Evolutionary conservation across 306 rosid genomes (phyloP), one percentile per base, ranked within the genome.

Genomic region (Mucuna pruriens): DNA sequence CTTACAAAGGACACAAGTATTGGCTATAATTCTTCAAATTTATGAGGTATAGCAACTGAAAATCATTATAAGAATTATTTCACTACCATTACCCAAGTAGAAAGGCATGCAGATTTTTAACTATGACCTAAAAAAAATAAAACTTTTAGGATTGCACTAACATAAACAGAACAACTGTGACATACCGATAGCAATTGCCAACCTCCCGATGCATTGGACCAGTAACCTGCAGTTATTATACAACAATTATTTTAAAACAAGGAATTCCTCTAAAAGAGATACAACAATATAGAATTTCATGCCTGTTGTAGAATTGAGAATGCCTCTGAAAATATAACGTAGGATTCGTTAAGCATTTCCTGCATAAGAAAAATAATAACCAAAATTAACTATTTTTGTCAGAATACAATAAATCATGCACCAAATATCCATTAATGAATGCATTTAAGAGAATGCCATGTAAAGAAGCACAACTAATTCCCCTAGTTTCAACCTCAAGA

Each of bases 161-260:
- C 0, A 23, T 3, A 42, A 51, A 42, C 9, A 19, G 10, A 16
- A 82, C 19, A 84, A 15, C 64, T 70, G 79, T 74, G 58, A 67
- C 79, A 63, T 81, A 93, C 98, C 97, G 93, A 77, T 95, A 91
- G 77, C 98, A 94, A 68, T 89, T 94, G 16, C 97, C 98, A 85
- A 90, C 98, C 80, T 94, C 98, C 45, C 95, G 89, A 86, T 94
- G 98, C 97, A 94, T 91, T 42, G 95, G 95, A 17, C 97, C 98
- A 54, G 97, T 94, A 81, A 94, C 98, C 98, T 94, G 83, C 66
- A 89, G 45, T 49, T 77, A 33, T 51, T n/a, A 36, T 9, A 58
- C 23, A 13, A 61, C 4, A 40, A 69, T 62, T 48, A 82, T 66
- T 48, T 84, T 39, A 67, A 77, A 51, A 79, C 62, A 68, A 61